These are phyloP conservation scores for Aphanomyces cochlioides DNA, from an alignment of 352 stramenopile species.

Conservation along the genomic window DNA sequence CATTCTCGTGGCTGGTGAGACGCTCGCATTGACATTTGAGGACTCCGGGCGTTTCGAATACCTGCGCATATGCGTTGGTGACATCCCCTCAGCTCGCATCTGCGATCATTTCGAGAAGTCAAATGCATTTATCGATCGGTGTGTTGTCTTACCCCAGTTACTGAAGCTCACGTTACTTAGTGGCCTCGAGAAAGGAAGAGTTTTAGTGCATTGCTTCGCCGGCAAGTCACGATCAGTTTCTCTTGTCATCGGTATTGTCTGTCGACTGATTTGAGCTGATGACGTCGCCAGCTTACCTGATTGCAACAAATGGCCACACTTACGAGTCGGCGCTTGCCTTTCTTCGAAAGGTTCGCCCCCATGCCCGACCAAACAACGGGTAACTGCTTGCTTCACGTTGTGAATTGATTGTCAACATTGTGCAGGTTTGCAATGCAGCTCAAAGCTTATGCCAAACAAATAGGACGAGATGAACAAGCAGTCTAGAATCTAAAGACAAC, in stretches of 20 bases:
- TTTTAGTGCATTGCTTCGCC: slow-evolving; percentile 28
- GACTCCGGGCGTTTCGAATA: slow-evolving; percentile 10
- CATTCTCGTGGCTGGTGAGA: slow-evolving; percentile 24
- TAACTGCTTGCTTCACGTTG: neutral
- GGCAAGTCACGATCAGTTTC: slow-evolving; percentile 22
- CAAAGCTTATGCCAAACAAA: neutral
- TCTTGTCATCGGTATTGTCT: slow-evolving; percentile 15
- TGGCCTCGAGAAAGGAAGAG: neutral
- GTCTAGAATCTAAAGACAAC: too few species aligned
- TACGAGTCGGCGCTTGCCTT: slow-evolving; percentile 3
- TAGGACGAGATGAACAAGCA: too few species aligned
- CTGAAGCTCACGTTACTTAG: neutral
- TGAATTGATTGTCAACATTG: neutral
- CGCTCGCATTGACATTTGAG: slow-evolving; percentile 17
- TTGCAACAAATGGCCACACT: neutral
- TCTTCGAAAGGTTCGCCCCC: slow-evolving; percentile 4
- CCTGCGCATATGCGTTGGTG: slow-evolving; percentile 3
- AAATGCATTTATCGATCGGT: slow-evolving; percentile 28
- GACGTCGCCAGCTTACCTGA: slow-evolving; percentile 16
- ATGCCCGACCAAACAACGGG: slow-evolving; percentile 26
- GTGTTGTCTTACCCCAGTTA: neutral
- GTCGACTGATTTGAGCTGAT: neutral
- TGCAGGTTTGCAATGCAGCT: slow-evolving; percentile 11
- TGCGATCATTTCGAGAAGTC: slow-evolving; percentile 7
- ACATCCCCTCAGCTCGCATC: slow-evolving; percentile 10